Evolutionary conservation across 2,329 filamentous ascomycete genomes (phyloP), one percentile per base, ranked within the genome.

Genomic region (Penicillium sp.): DNA sequence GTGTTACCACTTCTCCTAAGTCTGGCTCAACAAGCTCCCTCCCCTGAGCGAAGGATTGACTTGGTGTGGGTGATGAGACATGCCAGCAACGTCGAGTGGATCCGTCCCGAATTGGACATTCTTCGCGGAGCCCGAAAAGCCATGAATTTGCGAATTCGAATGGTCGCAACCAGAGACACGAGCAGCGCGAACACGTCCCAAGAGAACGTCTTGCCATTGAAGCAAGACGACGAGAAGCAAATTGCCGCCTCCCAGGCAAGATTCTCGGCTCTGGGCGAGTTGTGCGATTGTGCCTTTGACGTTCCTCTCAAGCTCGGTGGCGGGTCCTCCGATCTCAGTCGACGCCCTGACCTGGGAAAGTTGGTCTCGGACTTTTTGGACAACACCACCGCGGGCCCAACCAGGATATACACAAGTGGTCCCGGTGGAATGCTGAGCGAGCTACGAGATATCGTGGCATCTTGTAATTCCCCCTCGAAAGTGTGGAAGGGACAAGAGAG

Each of bases 1-100:
- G 74, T 79, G 0, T 68, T 82, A 0, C 80, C 80, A 0, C 64
- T 78, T 0, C 66, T 81, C 0, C 63, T 81, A 13, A 62, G 60
- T 1, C 53, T 57, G 11, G 51, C 51, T 3, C 45, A 35, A 8
- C 47, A 39, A 55, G 72, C 8, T 55, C 69, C 36, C 13, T 51
- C 48, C 11, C 63, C 65, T 26, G 66, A 74, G 46, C 68, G 75
- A 44, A 74, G 71, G 50, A 62, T 85, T 2, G 77, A 83, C 56
- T 76, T 87, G n/a, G 69, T 85, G 47, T 87, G 84, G 84, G 77
- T 79, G 1, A 72, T 86, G 34, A 74, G 82, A 11, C 75, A 77
- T 36, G 68, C 68, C 5, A 61, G 65, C 5, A 79, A 86, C 51
- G 63, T 80, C 12, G 68, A 73, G 18, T 87, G 84, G 82, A 69